These are phyloP conservation scores for Trichaptum fuscoviolaceum DNA, from an alignment of 768 basidiomycete species.

Conservation along the genomic window DNA sequence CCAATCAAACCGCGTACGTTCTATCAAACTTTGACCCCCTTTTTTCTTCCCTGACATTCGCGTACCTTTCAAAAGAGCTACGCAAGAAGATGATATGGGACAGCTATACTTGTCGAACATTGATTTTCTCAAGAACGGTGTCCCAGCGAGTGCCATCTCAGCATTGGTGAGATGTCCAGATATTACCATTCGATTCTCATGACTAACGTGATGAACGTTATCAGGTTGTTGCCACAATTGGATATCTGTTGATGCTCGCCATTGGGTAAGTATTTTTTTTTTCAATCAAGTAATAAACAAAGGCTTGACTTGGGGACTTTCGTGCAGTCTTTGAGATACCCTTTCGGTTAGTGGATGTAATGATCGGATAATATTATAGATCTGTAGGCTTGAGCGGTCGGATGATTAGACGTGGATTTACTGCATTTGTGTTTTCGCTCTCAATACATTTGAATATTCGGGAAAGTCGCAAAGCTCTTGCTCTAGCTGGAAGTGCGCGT, in stretches of 20 bases:
- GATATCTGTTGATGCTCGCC: conserved; percentile 68
- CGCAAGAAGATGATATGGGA: conserved; percentile 93
- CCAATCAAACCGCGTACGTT: conserved; percentile 92
- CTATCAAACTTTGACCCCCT: conserved; percentile 1
- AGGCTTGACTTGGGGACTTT: neutral
- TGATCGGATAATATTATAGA: neutral
- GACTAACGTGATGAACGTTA: conserved; percentile 8
- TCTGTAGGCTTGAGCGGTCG: neutral
- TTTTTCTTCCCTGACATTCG: conserved; percentile 4
- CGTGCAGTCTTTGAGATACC: neutral
- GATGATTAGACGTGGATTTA: neutral
- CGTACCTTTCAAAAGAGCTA: conserved; percentile 49
- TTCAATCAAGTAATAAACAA: neutral
- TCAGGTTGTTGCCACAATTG: conserved; percentile 82
- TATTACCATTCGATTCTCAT: conserved; percentile 2
- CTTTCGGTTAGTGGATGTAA: neutral
- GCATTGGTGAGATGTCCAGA: conserved; percentile 53
- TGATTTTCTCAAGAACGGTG: conserved; percentile 91
- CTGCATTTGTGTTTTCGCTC: neutral
- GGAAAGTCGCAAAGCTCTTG: neutral
- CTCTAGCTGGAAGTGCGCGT: neutral
- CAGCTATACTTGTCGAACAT: conserved; percentile 77
- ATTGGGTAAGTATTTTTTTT: conserved; percentile 50
- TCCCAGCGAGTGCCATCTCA: conserved; percentile 91
- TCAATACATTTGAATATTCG: neutral